These are phyloP conservation scores for Wickerhamomyces canadensis DNA, from an alignment of 805 yeast genomes.

Conservation along the genomic window DNA sequence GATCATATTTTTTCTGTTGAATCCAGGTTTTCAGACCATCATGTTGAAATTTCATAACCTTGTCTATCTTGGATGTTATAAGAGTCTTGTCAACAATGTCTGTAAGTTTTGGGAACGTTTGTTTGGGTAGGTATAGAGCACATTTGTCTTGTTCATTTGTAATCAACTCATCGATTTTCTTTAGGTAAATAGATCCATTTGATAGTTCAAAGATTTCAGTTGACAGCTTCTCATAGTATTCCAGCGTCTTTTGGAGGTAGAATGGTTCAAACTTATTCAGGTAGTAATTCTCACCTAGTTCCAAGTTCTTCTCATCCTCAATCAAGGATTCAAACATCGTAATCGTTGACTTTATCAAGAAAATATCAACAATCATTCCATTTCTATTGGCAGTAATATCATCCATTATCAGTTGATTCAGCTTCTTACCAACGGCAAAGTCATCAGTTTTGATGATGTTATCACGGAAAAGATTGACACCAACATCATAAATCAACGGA, in stretches of 20 bases:
- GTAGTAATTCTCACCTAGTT: constrained; percentile 58
- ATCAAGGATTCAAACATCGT: constrained; percentile 66
- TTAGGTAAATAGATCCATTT: constrained; percentile 52
- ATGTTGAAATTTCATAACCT: constrained; percentile 43
- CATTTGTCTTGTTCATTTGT: constrained; percentile 58
- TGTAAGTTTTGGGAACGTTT: constrained; percentile 48
- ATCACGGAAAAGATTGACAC: constrained; percentile 61
- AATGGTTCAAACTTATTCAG: constrained; percentile 60
- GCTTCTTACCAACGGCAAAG: constrained; percentile 43
- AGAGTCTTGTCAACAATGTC: constrained; percentile 54
- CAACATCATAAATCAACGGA: constrained; percentile 66
- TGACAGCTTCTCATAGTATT: constrained; percentile 47
- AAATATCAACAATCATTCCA: constrained; percentile 51
- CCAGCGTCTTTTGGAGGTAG: constrained; percentile 47
- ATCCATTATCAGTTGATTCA: constrained; percentile 44
- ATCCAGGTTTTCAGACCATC: constrained; percentile 61
- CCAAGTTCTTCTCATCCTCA: constrained; percentile 33
- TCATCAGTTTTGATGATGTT: constrained; percentile 46
- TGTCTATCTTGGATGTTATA: constrained; percentile 49
- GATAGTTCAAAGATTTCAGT: constrained; percentile 35
- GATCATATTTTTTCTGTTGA: constrained; percentile 35
- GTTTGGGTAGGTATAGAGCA: constrained; percentile 45
- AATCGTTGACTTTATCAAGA: constrained; percentile 54
- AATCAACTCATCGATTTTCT: constrained; percentile 45
- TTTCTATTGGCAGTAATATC: constrained; percentile 55